Conservation (phyloP, 306 rosid species). For the Albizia julibrissin region DNA sequence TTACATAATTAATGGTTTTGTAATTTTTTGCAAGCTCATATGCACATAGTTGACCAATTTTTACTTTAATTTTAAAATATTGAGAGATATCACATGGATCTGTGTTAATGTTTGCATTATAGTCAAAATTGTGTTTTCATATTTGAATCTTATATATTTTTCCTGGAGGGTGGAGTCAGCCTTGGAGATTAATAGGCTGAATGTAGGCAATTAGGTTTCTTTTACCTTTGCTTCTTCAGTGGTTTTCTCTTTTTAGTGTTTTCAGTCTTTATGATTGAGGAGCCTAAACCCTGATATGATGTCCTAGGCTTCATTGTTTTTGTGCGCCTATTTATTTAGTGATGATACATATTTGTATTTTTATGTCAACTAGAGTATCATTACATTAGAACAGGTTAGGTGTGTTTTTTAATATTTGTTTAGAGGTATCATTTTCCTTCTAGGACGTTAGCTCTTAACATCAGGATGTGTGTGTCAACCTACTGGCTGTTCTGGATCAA, state of each 20-base stretch:
- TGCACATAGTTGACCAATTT: not conserved
- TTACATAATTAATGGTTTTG: constrained; percentile 13
- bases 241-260: not conserved
- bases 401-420: not conserved
- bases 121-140: constrained; percentile 13
- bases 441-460: not conserved
- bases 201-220: not conserved
- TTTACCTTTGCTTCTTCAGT: not conserved
- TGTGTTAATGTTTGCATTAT: not conserved
- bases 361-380: not conserved
- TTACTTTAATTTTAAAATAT: not conserved
- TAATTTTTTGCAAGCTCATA: constrained; percentile 28
- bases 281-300: too few relatives aligned
- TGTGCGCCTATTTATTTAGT: not conserved
- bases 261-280: too few relatives aligned
- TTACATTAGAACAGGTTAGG: not conserved
- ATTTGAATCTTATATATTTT: not conserved
- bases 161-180: not conserved
- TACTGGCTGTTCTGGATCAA: not conserved
- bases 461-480: not conserved
- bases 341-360: not conserved
- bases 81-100: not conserved
- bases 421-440: not conserved
- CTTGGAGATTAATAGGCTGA: not conserved
- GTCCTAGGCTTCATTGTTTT: not conserved